Base-by-base conservation (phyloP, 1,139 yeast species). In the Yamadazyma siamensis region DNA sequence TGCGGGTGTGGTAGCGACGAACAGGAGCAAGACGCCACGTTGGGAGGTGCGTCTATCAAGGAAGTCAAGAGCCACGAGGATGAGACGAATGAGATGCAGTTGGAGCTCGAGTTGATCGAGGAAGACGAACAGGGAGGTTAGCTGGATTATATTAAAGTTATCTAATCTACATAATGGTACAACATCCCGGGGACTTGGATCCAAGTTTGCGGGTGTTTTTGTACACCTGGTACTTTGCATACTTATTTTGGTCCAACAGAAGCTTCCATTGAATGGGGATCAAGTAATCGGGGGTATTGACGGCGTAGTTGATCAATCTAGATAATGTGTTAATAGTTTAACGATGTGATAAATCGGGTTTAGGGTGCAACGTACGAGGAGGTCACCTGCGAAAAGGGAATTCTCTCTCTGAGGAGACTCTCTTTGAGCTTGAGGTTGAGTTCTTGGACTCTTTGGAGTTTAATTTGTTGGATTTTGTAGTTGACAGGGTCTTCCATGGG, bases 1-100 rank as follows among this genome's bases (percentile, higher is more conserved):
- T 91, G 98, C 65, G 98, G 98, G 0, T 91, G 98, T 59, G 96
- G 94, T 3, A 77, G 63, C 7, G 91, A 81, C 41, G 84, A 77
- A 38, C 45, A 61, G 43, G 77, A 65, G 32, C 60, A 49, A 10
- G 76, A 54, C 35, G 29, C 36, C 13, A 66, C 72, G 2, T 53
- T 64, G 39, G 64, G 62, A 3, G 52, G 54, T 13, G 65, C 63
- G 9, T 72, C 69, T 45, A 52, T 71, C 43, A 52, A 63, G 29
- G 54, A 61, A 26, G 65, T 73, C 22, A 54, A 62, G 34, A 50
- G 73, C n/a, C 72, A 67, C 31, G 65, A 66, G 26, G 75, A 63
- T 36, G 59, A 49, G 4, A n/a, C n/a, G n/a, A n/a, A n/a, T n/a
- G n/a, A n/a, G n/a, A 43, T 43, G 38, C 71, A 65, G 41, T 47